Evolutionary conservation across 805 yeast species (phyloP).

Genomic region (Middelhovenomyces tepae): DNA sequence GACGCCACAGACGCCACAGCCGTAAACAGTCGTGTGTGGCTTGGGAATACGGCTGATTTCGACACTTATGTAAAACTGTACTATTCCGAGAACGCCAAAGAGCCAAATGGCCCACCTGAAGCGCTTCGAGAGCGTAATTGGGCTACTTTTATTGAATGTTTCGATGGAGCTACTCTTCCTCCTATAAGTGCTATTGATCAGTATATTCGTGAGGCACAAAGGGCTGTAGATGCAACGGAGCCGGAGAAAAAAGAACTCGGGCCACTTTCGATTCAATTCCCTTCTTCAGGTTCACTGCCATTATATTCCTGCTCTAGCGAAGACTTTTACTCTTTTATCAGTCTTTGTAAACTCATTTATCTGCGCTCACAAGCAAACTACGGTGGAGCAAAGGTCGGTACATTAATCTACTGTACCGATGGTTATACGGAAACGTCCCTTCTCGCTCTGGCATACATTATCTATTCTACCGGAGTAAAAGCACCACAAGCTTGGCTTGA

Average conservation of each 20-base stretch:
- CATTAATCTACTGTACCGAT: conserved; percentile 71
- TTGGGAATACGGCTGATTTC: conserved; percentile 72
- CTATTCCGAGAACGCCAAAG: conserved; percentile 2
- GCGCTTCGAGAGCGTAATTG: conserved; percentile 17
- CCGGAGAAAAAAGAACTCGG: conserved; percentile 4
- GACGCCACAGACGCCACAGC: conserved; percentile 8
- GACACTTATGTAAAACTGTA: conserved; percentile 17
- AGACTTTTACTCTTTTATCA: conserved; percentile 54
- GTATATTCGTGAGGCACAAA: conserved; percentile 16
- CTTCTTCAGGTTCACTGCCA: conserved; percentile 78
- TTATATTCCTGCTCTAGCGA: conserved; percentile 59
- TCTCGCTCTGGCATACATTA: conserved; percentile 58
- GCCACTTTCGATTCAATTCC: conserved; percentile 39
- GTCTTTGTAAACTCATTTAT: conserved; percentile 60
- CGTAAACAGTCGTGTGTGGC: conserved; percentile 46
- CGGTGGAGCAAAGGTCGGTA: conserved; percentile 19
- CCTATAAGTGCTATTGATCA: conserved; percentile 15
- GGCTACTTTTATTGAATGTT: conserved; percentile 30
- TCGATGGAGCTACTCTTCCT: conserved; percentile 21
- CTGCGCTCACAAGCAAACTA: conserved; percentile 24
- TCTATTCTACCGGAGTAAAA: conserved; percentile 54
- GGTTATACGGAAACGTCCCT: conserved; percentile 89
- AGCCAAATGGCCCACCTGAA: conserved; percentile 6
- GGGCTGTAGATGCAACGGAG: conserved; percentile 4
- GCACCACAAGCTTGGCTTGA: conserved; percentile 58